Evolutionary conservation across 768 basidiomycete genomes (phyloP).

Genomic region (Suillus fuscotomentosus): DNA sequence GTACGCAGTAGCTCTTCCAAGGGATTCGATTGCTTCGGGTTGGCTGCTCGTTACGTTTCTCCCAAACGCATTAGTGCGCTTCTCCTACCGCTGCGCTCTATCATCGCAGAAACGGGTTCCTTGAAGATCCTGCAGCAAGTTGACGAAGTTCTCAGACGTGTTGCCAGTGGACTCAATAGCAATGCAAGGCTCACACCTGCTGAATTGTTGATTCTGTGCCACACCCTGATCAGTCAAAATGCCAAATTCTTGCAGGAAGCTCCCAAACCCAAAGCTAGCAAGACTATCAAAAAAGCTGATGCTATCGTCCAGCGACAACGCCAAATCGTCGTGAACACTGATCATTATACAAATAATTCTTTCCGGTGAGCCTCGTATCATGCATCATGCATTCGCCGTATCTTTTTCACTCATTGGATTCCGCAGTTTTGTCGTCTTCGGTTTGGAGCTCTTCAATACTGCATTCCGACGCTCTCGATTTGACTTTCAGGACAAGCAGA

Average conservation of each 20-base stretch:
- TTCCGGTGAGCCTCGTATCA: slow-evolving; percentile 56
- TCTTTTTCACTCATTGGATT: slow-evolving; percentile 4
- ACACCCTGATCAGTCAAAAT: slow-evolving; percentile 89
- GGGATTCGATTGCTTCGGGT: slow-evolving; percentile 82
- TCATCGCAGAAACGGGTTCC: slow-evolving; percentile 85
- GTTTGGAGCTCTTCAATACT: slow-evolving; percentile 87
- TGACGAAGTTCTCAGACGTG: slow-evolving; percentile 84
- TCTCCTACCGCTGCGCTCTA: slow-evolving; percentile 73
- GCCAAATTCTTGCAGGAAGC: slow-evolving; percentile 77
- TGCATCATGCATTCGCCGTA: background rate
- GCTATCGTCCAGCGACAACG: slow-evolving; percentile 81
- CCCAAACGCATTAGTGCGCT: slow-evolving; percentile 74
- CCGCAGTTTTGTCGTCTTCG: slow-evolving; percentile 82
- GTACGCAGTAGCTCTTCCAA: slow-evolving; percentile 80
- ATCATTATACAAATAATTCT: slow-evolving; percentile 85
- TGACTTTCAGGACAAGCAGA: slow-evolving; percentile 71
- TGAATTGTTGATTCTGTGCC: slow-evolving; percentile 79
- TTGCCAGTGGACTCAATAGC: slow-evolving; percentile 80
- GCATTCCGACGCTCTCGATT: slow-evolving; percentile 85
- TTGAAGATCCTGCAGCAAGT: slow-evolving; percentile 77
- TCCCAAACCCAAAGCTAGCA: slow-evolving; percentile 30
- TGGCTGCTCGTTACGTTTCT: slow-evolving; percentile 76
- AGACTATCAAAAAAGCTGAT: slow-evolving; percentile 45
- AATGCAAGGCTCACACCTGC: slow-evolving; percentile 69
- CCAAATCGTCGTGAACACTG: slow-evolving; percentile 46